Evolutionary conservation across 2,329 filamentous ascomycete genomes (phyloP), one percentile per base, ranked within the genome.

Genomic region (Neobulgaria alba): DNA sequence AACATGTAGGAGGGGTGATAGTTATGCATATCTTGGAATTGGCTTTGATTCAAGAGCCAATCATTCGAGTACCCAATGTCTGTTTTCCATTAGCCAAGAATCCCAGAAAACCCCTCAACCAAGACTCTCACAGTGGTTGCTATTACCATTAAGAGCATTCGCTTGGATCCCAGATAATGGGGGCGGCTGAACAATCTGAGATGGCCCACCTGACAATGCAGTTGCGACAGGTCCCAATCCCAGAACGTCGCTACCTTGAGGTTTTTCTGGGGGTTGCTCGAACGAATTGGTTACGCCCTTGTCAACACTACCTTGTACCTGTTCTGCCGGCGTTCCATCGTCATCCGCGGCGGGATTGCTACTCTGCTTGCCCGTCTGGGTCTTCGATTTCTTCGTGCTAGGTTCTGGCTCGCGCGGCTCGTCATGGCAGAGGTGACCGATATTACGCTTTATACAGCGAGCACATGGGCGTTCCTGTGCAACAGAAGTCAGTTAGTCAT

Each of bases 341-440:
- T 83, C 79, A 42, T 72, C 70, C 32, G 67, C 65, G 31, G 67
- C 66, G 38, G 75, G 69, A 45, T 71, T 65, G 12, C 12, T 26
- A 47, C 69, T 73, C 49, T 69, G 67, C 53, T 77, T n/a, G n/a
- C n/a, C n/a, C n/a, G n/a, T n/a, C n/a, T n/a, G 70, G 60, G 69
- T 74, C 67, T 90, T 95, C 55, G 75, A 67, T 65, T 89, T 90
- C 66, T 92, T 94, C 45, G 59, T 56, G 52, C 57, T 51, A 41
- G 82, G 64, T 48, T 80, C 77, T 53, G 79, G 71, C 59, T 98
- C 90, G 63, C 90, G 82, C 53, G 89, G 90, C 66, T 96, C 92
- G 66, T 98, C 92, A 68, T 95, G 92, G 66, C 92, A 98, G 52
- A 98, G 75, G 66, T 98, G 92, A 57, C 90, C 92, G 63, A 98